These are phyloP conservation scores for Psilocybe subaeruginosa DNA, from an alignment of 768 basidiomycete species.

Conservation along the genomic window DNA sequence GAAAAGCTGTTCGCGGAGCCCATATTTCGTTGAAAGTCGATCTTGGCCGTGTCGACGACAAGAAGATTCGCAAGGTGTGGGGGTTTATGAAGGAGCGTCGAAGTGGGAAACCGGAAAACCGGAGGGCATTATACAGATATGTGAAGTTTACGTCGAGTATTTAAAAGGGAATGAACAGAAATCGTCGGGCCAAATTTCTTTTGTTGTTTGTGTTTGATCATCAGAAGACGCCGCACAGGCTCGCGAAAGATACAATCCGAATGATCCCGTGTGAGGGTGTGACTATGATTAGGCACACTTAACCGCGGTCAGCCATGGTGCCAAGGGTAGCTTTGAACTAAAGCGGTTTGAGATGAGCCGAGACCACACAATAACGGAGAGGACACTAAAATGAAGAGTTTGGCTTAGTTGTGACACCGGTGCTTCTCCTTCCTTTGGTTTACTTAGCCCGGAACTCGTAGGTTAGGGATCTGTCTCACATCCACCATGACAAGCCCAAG, in stretches of 20 bases:
- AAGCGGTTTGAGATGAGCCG: conserved; percentile 8
- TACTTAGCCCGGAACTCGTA: neutral
- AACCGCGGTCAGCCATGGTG: neutral
- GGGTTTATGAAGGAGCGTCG: neutral
- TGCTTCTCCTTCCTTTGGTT: neutral
- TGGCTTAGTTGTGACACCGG: conserved; percentile 1
- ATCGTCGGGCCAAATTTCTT: conserved; percentile 11
- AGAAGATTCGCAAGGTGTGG: too few relatives aligned
- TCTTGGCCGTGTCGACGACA: too few relatives aligned
- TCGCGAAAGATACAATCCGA: neutral
- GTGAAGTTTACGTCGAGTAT: neutral
- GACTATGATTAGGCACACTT: conserved; percentile 7
- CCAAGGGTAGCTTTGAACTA: neutral
- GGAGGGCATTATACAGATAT: neutral
- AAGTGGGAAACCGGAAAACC: neutral
- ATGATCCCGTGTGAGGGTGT: neutral
- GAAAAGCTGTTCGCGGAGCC: conserved; percentile 1
- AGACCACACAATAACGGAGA: conserved; percentile 14
- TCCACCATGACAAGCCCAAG: neutral
- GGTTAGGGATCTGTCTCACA: conserved; percentile 8
- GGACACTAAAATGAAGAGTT: conserved; percentile 13
- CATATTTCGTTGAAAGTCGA: neutral
- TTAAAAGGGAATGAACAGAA: neutral
- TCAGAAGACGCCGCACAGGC: neutral
- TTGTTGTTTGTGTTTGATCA: conserved; percentile 7